These are phyloP conservation scores for Spizellomyces punctatus DNA, from an alignment of 192 early-diverging fungal species.

Conservation along the genomic window DNA sequence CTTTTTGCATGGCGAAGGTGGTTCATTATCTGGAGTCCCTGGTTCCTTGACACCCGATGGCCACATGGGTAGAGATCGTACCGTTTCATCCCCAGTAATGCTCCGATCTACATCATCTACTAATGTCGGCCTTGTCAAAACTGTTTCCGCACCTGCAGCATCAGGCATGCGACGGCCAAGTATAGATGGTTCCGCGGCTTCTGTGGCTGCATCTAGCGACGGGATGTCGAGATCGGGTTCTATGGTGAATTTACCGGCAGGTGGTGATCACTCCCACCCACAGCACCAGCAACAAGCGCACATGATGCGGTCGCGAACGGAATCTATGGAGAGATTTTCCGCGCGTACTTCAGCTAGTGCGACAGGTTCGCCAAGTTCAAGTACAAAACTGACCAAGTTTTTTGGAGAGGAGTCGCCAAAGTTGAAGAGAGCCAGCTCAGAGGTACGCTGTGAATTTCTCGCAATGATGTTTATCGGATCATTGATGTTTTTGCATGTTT, in stretches of 20 bases:
- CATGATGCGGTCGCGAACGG: background rate
- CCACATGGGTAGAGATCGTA: slow-evolving; percentile 19
- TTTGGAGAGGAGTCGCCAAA: slow-evolving; percentile 45
- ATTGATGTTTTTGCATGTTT: background rate
- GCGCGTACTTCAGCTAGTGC: background rate
- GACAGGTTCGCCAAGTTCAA: background rate
- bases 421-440: slow-evolving; percentile 12
- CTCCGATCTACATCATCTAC: slow-evolving; percentile 21
- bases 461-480: background rate
- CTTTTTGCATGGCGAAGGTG: slow-evolving; percentile 33
- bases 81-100: slow-evolving; percentile 19
- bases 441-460: background rate
- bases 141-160: background rate
- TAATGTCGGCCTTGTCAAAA: slow-evolving; percentile 5
- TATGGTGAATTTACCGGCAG: background rate
- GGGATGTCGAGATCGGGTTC: background rate
- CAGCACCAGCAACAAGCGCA: background rate
- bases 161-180: slow-evolving; percentile 14
- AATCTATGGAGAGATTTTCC: background rate
- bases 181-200: background rate
- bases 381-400: slow-evolving; percentile 45
- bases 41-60: slow-evolving; percentile 12
- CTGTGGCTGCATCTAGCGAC: background rate
- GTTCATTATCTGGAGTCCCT: background rate
- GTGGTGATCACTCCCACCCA: background rate